These are phyloP conservation scores for Parasarocladium wereldwijsianum DNA, from an alignment of 2,329 filamentous ascomycete genomes.

Conservation along the genomic window DNA sequence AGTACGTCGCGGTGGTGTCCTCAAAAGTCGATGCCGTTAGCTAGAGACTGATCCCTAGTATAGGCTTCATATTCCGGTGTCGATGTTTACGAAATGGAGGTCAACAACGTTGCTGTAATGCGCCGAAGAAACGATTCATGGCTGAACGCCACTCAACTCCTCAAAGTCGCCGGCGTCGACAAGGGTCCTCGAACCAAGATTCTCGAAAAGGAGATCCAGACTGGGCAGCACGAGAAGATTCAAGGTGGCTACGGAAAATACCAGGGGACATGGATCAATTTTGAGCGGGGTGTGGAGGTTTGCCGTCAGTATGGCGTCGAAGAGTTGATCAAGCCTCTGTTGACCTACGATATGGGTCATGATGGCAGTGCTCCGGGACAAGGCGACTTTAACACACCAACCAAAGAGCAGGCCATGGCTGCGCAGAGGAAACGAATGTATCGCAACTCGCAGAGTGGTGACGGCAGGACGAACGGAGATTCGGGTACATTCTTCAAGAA, in stretches of 20 bases:
- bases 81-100: constrained; percentile 96
- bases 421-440: constrained; percentile 88
- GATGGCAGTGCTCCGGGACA: constrained; percentile 58
- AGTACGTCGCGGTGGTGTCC: constrained; percentile 23
- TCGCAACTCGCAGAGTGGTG: constrained; percentile 47
- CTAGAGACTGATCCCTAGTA: too few species aligned
- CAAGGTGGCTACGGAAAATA: constrained; percentile 98
- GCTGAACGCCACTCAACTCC: constrained; percentile 95
- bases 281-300: constrained; percentile 81
- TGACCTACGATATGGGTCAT: constrained; percentile 69
- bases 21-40: too few species aligned
- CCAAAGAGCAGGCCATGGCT: constrained; percentile 97
- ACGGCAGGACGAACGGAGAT: constrained; percentile 50
- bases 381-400: constrained; percentile 79
- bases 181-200: constrained; percentile 98
- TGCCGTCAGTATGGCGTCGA: constrained; percentile 71
- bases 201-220: constrained; percentile 92
- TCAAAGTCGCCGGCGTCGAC: constrained; percentile 93
- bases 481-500: constrained; percentile 94
- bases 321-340: constrained; percentile 56
- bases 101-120: constrained; percentile 89
- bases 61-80: constrained; percentile 87
- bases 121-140: constrained; percentile 86
- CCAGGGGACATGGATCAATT: constrained; percentile 97
- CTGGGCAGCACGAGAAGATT: constrained; percentile 94